phyloP scores from a whole-genome alignment of 192 early-diverging fungal genomes.

The Umbelopsis sp. region DNA sequence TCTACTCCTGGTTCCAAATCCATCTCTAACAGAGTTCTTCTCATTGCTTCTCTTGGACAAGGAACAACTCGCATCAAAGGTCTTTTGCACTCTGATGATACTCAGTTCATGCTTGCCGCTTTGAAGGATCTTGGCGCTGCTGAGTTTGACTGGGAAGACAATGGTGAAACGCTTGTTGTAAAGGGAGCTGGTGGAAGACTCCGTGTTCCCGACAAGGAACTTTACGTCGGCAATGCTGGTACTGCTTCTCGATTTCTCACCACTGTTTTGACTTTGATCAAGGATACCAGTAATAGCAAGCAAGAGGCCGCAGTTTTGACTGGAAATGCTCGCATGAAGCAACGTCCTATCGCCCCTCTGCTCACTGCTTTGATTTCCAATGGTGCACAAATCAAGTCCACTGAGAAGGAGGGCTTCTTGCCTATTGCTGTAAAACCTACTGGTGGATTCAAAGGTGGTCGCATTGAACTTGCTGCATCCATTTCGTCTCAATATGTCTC shows the following conservation, averaged over 20 bases:
- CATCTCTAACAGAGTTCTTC: slow-evolving; percentile 94
- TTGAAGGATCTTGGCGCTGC: slow-evolving; percentile 88
- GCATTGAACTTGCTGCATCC: slow-evolving; percentile 87
- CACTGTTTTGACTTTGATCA: slow-evolving; percentile 78
- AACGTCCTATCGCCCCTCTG: slow-evolving; percentile 89
- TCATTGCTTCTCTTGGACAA: slow-evolving; percentile 84
- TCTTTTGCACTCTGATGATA: slow-evolving; percentile 95
- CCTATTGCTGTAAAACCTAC: slow-evolving; percentile 83
- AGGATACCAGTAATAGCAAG: slow-evolving; percentile 34
- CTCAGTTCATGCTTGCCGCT: slow-evolving; percentile 94
- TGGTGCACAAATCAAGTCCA: slow-evolving; percentile 75
- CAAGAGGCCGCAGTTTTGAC: slow-evolving; percentile 68
- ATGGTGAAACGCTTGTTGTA: slow-evolving; percentile 87
- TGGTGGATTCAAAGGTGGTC: slow-evolving; percentile 80
- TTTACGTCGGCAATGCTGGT: slow-evolving; percentile 97
- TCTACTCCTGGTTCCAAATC: slow-evolving; percentile 94
- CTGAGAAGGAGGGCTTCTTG: slow-evolving; percentile 81
- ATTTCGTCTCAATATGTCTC: slow-evolving; percentile 98
- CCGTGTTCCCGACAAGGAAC: slow-evolving; percentile 69
- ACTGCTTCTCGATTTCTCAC: slow-evolving; percentile 96
- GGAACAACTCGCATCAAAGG: slow-evolving; percentile 84
- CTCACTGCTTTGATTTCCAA: slow-evolving; percentile 83
- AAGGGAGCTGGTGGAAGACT: slow-evolving; percentile 79
- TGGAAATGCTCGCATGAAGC: slow-evolving; percentile 97
- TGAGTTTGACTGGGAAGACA: slow-evolving; percentile 88